These are phyloP conservation scores for Ochetophila trinervis DNA, from an alignment of 306 rosid species.

Conservation along the genomic window DNA sequence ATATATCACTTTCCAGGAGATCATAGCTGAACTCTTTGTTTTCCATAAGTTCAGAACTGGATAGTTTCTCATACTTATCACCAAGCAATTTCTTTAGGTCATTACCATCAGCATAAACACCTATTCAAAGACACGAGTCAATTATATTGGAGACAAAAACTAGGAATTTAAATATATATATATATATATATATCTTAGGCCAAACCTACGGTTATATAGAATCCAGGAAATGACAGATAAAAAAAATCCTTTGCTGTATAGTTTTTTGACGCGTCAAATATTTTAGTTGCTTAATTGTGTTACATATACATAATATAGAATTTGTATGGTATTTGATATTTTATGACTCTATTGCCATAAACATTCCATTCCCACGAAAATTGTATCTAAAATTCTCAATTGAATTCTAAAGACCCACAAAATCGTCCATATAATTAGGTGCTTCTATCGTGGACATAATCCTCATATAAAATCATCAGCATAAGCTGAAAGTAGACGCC, in stretches of 20 bases:
- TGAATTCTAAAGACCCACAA: too few species aligned
- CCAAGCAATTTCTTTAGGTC: conserved; percentile 50
- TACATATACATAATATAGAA: not conserved
- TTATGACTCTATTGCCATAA: too few species aligned
- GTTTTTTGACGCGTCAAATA: too few species aligned
- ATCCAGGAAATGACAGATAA: too few species aligned
- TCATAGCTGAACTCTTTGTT: conserved; percentile 58
- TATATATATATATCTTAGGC: not conserved
- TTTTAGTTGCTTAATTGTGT: not conserved
- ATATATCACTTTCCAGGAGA: conserved; percentile 70
- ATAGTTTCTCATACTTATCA: conserved; percentile 57
- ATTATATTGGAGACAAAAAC: not conserved
- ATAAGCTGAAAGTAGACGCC: not conserved
- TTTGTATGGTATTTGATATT: not conserved
- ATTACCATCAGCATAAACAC: conserved; percentile 70
- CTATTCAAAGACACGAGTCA: conserved; percentile 35
- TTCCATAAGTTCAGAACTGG: conserved; percentile 47
- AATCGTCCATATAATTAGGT: too few species aligned
- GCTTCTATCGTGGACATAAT: too few species aligned
- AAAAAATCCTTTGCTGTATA: too few species aligned
- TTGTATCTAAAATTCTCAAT: too few species aligned
- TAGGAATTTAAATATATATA: not conserved
- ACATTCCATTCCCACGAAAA: too few species aligned
- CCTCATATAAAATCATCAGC: not conserved
- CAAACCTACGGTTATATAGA: too few species aligned